Conservation (phyloP, 805 yeast species). For the Sugiyamaella chiloensis region DNA sequence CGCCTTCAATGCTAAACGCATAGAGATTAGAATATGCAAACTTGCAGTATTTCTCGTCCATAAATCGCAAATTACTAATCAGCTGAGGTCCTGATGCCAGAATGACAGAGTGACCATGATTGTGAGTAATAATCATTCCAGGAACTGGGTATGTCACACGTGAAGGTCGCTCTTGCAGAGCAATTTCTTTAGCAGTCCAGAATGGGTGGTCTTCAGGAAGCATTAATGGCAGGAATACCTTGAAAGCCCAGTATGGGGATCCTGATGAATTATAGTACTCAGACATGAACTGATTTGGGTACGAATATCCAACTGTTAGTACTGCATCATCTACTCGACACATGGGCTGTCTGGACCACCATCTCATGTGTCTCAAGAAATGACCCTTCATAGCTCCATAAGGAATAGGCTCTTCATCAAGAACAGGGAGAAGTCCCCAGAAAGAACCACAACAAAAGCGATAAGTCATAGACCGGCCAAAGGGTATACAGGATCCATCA, state of each 20-base stretch:
- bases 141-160: constrained; percentile 1
- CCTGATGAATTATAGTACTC: constrained; percentile 26
- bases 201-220: constrained; percentile 22
- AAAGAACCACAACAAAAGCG: constrained; percentile 26
- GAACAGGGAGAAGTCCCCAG: constrained; percentile 27
- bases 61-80: constrained; percentile 2
- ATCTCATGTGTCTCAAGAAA: constrained; percentile 24
- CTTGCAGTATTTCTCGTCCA: constrained; percentile 26
- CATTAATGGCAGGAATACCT: constrained; percentile 23
- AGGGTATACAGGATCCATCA: constrained; percentile 26
- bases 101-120: constrained; percentile 11
- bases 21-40: constrained; percentile 26
- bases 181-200: constrained; percentile 23
- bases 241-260: constrained; percentile 30
- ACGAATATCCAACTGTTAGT: constrained; percentile 25
- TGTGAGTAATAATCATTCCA: constrained; percentile 16
- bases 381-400: constrained; percentile 27
- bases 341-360: constrained; percentile 28
- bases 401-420: constrained; percentile 16
- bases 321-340: constrained; percentile 20
- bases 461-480: constrained; percentile 28
- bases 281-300: constrained; percentile 27
- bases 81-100: constrained; percentile 15
- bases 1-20: constrained; percentile 24
- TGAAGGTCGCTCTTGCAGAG: constrained; percentile 4